Base-by-base conservation (phyloP, 1,284 basidiomycete species). In the Sanghuangporus baumii region DNA sequence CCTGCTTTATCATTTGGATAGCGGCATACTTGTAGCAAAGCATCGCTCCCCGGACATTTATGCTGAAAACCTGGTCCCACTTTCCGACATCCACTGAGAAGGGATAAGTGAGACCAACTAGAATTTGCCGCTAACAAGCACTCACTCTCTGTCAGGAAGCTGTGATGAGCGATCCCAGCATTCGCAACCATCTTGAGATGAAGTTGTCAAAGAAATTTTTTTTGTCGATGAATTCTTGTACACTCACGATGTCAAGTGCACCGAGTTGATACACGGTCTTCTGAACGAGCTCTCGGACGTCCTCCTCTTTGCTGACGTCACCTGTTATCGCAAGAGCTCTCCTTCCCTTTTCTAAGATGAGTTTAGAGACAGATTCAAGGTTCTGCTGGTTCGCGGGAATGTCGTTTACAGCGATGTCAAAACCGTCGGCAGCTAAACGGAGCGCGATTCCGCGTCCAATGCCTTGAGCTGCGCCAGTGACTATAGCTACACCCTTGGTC, bases 391-490 rank as follows among this genome's bases (percentile, higher is more conserved):
- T 60, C 48, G 31, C 34, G 26, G 56, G 54, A 20, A 61, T 48
- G 40, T 69, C 67, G 59, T 65, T 67, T 8, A 68, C n/a, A 23
- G 58, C 59, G 16, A 68, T 47, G 43, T 61, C 60, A 55, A 65
- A 66, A 8, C 67, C 67, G 43, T 68, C 67, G 20, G 51, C 43
- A 8, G 67, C 65, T 5, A 68, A 50, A 5, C 65, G 62, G 6
- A 63, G 31, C n/a, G 65, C 65, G 14, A 67, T 62, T 34, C 65
- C 66, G 4, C 62, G 55, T 16, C 67, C 67, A 23, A 68, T 67
- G 11, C 67, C 67, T 65, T 78, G 26, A 73, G 62, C 62, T 6
- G 59, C 59, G 8, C 62, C 62, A 36, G 62, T 64, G 14, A 64
- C 54, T 26, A 64, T 57, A 23, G 58, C 62, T 16, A 59, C 26